Evolutionary conservation across 208 protist genomes (phyloP).

Genomic region (Naegleria lovaniensis): DNA sequence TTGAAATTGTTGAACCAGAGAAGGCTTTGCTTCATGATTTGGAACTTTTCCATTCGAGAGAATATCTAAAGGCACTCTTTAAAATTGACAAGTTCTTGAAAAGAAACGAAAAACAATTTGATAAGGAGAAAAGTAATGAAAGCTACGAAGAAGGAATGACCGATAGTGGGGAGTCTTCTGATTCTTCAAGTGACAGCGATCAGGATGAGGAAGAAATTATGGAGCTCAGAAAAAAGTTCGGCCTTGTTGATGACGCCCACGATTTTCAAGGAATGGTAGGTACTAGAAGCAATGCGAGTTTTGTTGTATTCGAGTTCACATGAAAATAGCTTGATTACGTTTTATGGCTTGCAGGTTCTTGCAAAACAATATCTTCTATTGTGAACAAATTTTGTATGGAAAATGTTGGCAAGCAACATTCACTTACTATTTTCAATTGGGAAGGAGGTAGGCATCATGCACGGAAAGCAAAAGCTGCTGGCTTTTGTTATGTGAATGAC

Average conservation of each 20-base stretch:
- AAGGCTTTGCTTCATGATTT: background rate
- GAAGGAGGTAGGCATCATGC: slow-evolving; percentile 88
- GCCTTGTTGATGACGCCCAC: background rate
- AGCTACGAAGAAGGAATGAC: background rate
- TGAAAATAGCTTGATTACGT: background rate
- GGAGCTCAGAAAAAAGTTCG: background rate
- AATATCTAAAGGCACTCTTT: background rate
- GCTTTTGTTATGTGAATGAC: slow-evolving; percentile 99
- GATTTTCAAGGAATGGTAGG: background rate
- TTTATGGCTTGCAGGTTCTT: background rate
- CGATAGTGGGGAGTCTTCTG: background rate
- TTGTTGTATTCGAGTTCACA: background rate
- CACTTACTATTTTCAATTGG: background rate
- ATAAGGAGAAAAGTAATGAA: no score
- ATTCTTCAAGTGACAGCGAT: background rate
- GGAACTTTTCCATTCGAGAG: background rate
- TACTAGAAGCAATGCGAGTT: no score
- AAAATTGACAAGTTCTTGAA: background rate
- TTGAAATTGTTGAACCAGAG: background rate
- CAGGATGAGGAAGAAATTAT: background rate
- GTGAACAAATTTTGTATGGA: background rate
- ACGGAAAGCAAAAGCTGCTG: slow-evolving; percentile 79
- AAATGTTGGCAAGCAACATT: background rate
- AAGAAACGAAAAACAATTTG: background rate
- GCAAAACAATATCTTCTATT: background rate